phyloP scores from a whole-genome alignment of 2,329 filamentous ascomycete genomes.

The Neonectria coccinea region DNA sequence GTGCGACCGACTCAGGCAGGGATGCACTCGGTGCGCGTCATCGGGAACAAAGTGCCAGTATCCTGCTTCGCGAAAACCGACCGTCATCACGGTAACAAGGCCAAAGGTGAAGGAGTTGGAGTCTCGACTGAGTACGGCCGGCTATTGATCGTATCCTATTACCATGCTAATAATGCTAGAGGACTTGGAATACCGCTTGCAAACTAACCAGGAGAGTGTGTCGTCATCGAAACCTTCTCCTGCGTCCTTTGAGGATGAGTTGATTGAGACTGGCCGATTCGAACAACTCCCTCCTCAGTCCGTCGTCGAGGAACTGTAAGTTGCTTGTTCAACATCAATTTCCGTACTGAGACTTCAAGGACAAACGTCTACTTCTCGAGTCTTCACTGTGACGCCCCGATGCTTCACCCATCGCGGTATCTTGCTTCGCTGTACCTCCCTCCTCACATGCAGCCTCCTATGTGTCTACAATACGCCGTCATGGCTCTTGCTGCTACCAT shows the following conservation, averaged over 20 bases:
- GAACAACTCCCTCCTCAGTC: conserved; percentile 46
- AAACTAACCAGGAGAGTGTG: conserved; percentile 29
- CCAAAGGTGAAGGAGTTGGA: conserved; percentile 47
- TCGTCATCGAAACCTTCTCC: conserved; percentile 31
- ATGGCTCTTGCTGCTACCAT: conserved; percentile 35
- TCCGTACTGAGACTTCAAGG: conserved; percentile 18
- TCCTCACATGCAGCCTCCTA: conserved; percentile 43
- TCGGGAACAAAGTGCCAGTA: conserved; percentile 42
- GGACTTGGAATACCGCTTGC: conserved; percentile 41
- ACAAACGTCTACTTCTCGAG: conserved; percentile 38
- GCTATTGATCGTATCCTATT: background rate
- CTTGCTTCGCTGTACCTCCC: conserved; percentile 41
- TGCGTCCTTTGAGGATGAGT: conserved; percentile 28
- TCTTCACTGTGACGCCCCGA: conserved; percentile 29
- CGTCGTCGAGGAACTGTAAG: conserved; percentile 46
- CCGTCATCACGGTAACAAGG: conserved; percentile 40
- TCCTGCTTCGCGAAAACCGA: conserved; percentile 42
- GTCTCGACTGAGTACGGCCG: conserved; percentile 37
- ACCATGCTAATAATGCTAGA: conserved; percentile 30
- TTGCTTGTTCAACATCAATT: background rate
- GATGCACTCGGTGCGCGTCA: conserved; percentile 43
- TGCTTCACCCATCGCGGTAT: conserved; percentile 40
- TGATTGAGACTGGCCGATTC: conserved; percentile 45
- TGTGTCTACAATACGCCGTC: conserved; percentile 43
- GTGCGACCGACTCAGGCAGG: conserved; percentile 45